Percentiles rank a stretch among this genome's conserved stretches.
phyloP scores from a whole-genome alignment of 2,329 filamentous ascomycete genomes.

The Aspergillus terreus region DNA sequence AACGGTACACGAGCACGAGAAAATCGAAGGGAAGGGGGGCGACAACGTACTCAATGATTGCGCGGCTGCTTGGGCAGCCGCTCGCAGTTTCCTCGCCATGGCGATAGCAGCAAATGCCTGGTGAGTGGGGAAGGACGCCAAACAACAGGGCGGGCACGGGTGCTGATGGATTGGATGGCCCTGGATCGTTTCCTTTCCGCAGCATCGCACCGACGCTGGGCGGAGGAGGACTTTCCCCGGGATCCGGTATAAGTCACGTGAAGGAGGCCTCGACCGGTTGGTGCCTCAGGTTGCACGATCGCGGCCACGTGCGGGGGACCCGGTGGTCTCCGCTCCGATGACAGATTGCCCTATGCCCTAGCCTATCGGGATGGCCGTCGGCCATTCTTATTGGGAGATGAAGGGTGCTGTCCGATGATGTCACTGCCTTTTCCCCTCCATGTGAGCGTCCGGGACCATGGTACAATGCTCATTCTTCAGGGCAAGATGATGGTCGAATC shows the following conservation, averaged over 20 bases:
- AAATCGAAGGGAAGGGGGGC: background rate
- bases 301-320: constrained; percentile 2
- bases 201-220: constrained; percentile 10
- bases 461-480: background rate
- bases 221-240: constrained; percentile 7
- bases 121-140: constrained; percentile 6
- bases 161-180: constrained; percentile 6
- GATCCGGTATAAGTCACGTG: constrained; percentile 2
- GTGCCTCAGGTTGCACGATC: constrained; percentile 3
- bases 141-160: constrained; percentile 1
- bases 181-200: constrained; percentile 8
- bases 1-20: background rate
- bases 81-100: constrained; percentile 45
- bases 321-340: background rate
- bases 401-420: constrained; percentile 5
- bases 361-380: background rate
- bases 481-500: background rate
- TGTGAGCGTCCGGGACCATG: background rate
- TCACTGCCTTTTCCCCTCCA: constrained; percentile 5
- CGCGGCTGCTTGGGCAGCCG: constrained; percentile 46
- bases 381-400: background rate
- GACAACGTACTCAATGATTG: constrained; percentile 41
- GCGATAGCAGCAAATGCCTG: constrained; percentile 4
- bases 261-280: fast-evolving
- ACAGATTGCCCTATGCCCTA: constrained; percentile 2